Conservation (phyloP, 176 grass and related monocot species). For the Phyllostachys edulis region DNA sequence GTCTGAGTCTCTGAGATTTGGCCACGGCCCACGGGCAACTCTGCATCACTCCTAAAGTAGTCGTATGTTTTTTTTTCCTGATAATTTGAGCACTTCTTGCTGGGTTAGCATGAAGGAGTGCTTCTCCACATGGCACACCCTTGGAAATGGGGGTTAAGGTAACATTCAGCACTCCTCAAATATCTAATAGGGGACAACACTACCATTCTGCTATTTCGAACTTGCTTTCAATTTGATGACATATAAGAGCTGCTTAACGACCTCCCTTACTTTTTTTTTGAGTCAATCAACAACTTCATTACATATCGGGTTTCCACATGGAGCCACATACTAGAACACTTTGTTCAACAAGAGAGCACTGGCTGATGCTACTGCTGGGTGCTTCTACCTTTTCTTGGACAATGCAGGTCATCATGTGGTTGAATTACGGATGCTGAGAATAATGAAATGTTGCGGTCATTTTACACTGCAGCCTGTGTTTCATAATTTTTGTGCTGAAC, state of each 20-base stretch:
- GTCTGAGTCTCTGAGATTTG: background rate
- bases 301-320: background rate
- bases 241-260: background rate
- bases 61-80: too few species aligned
- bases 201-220: background rate
- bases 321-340: background rate
- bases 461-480: background rate
- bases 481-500: too few species aligned
- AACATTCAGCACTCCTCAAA: background rate
- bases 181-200: background rate
- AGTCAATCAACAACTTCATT: background rate
- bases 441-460: too few species aligned
- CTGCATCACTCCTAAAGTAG: too few species aligned
- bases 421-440: too few species aligned
- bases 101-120: too few species aligned
- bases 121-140: too few species aligned
- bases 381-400: background rate
- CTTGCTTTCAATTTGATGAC: background rate
- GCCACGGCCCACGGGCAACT: background rate
- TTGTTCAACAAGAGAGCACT: too few species aligned
- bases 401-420: background rate
- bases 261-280: background rate
- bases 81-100: too few species aligned
- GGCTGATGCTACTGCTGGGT: background rate
- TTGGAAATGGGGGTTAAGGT: too few species aligned